Evolutionary conservation across 2,329 filamentous ascomycete species (phyloP), one percentile per base, ranked within the genome.

Genomic region (Pseudopyricularia cyperi): DNA sequence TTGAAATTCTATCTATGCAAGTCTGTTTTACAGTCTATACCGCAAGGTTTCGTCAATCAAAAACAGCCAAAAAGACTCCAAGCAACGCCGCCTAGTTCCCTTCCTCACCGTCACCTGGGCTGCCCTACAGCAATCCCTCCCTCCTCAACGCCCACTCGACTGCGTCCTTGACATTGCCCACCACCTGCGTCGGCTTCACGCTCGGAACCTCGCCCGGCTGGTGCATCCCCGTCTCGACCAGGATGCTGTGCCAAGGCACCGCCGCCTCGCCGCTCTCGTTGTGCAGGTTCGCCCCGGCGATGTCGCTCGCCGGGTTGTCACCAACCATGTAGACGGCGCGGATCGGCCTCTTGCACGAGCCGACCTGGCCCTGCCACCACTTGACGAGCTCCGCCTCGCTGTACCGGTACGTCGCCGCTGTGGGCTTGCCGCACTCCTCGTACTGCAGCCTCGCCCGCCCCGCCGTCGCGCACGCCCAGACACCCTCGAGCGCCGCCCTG

Each of bases 321-420:
- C 93, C 93, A 42, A 97, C 79, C 91, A 97, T 97, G 68, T 95
- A 97, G 11, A 97, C 89, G 44, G 76, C 78, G 60, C 75, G 73
- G 52, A 95, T 66, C 17, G 76, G 2, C n/a, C n/a, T n/a, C 53
- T 46, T 53, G 50, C 15, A 11, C 15, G 28, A 55, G 58, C 52
- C 53, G 50, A n/a, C 17, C 15, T 39, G 19, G 32, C 37, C 34
- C 19, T 32, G 22, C 19, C 85, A 73, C 63, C 87, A 81, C 54
- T 69, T 68, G 51, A 79, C 68, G 50, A 97, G 72, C 50, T 87
- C 76, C 50, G 78, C 74, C 69, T 95, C 87, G 0, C 91, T 90
- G 61, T 87, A 96, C 58, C 79, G 76, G 66, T 95, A 97, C 1
- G 91, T 95, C 34, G 75, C 71, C 46, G 73, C 69, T 53, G 81